Conservation (phyloP, 2,329 filamentous ascomycete species). For the Aspergillus ruber region DNA sequence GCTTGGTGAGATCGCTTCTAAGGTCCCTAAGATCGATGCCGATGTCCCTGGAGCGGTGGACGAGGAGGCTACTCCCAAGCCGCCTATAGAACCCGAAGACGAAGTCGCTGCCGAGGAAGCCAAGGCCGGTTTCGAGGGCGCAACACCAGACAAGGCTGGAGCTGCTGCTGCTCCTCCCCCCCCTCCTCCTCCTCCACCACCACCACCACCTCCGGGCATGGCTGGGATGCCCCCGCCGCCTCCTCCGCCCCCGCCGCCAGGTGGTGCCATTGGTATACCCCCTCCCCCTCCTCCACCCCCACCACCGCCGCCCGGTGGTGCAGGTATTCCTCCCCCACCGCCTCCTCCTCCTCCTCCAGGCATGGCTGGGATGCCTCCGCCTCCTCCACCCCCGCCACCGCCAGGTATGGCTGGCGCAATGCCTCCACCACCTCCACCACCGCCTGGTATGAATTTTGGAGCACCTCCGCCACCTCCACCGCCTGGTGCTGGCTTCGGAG, state of each 20-base stretch:
- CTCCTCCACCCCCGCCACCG: constrained; percentile 40
- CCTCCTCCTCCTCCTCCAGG: constrained; percentile 44
- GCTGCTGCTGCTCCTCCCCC: constrained; percentile 35
- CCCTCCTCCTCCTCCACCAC: constrained; percentile 38
- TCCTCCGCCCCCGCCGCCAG: constrained; percentile 42
- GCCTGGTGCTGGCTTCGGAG: constrained; percentile 56
- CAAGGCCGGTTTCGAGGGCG: constrained; percentile 6
- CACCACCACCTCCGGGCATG: constrained; percentile 36
- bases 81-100: constrained; percentile 53
- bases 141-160: constrained; percentile 4
- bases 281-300: constrained; percentile 39
- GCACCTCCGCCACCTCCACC: constrained; percentile 58
- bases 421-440: constrained; percentile 39
- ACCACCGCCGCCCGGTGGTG: constrained; percentile 28
- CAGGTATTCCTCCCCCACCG: constrained; percentile 44
- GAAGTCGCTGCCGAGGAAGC: constrained; percentile 5
- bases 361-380: constrained; percentile 39
- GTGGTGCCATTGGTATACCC: constrained; percentile 35
- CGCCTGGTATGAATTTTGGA: constrained; percentile 34
- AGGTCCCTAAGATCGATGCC: constrained; percentile 66
- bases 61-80: constrained; percentile 52
- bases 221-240: constrained; percentile 34
- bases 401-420: constrained; percentile 36
- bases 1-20: constrained; percentile 66
- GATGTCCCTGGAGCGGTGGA: constrained; percentile 14